These are phyloP conservation scores for Ophiognomonia clavigignenti-juglandacearum DNA, from an alignment of 2,329 filamentous ascomycete species.

Conservation along the genomic window DNA sequence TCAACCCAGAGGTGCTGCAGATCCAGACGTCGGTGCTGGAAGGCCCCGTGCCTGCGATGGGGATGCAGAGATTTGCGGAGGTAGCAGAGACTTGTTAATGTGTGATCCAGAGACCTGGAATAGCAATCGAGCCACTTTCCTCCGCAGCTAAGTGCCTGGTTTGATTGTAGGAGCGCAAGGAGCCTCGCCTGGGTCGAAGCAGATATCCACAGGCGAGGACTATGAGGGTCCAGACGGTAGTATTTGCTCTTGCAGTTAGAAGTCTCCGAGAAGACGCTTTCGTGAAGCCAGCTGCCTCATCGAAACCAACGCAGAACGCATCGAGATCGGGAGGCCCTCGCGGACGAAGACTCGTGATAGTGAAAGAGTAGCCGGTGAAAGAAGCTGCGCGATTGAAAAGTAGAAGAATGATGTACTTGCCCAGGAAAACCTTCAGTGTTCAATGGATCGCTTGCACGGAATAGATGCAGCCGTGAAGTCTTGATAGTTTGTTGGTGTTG, in stretches of 20 bases:
- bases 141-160: not conserved
- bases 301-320: constrained; percentile 26
- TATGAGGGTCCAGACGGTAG: constrained; percentile 27
- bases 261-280: constrained; percentile 8
- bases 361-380: constrained; percentile 16
- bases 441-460: not conserved
- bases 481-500: not conserved
- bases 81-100: not conserved
- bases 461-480: not conserved
- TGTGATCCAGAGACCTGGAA: not conserved
- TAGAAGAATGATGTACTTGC: not conserved
- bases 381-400: constrained; percentile 4
- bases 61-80: constrained; percentile 17
- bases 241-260: constrained; percentile 25
- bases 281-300: constrained; percentile 22
- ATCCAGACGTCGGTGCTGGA: constrained; percentile 26
- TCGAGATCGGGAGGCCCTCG: constrained; percentile 24
- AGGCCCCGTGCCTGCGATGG: constrained; percentile 26
- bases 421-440: not conserved
- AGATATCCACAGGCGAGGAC: constrained; percentile 26
- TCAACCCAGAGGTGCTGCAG: constrained; percentile 26
- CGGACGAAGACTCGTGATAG: constrained; percentile 21
- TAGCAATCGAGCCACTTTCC: not conserved
- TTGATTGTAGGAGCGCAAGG: constrained; percentile 26
- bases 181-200: constrained; percentile 26